Evolutionary conservation across 306 rosid species (phyloP), one percentile per base, ranked within the genome.

Genomic region (Acacia melanoxylon): DNA sequence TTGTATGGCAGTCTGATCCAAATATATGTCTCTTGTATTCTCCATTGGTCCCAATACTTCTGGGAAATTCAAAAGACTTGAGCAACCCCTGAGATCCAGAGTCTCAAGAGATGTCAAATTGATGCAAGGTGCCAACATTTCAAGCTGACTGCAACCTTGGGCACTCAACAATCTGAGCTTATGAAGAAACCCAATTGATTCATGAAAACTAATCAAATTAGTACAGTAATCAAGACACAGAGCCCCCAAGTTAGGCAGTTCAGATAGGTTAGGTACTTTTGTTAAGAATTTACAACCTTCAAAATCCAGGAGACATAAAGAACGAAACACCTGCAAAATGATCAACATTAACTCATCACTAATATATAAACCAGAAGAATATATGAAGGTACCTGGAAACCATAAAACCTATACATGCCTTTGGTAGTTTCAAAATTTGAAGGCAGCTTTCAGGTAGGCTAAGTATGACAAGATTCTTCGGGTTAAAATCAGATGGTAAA

Each of bases 51-150:
- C 73, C 27, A 20, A 37, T 71, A 78, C 48, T 46, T 70, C 25
- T 22, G 86, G 86, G 68, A 83, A 83, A 12, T 0, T 4, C 74
- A 62, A 12, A 37, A 83, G 79, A 40, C 48, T 46, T 59, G 45
- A 4, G 79, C 82, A 77, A 3, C 1, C 4, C 11, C 4, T 4
- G 11, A 83, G 79, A 27, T 4, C 2, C 27, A 83, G 59, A 77
- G 6, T 1, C 17, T 37, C 22, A 5, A 77, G 86, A n/a, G 86
- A 77, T 11, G 27, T 35, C 82, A 83, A 33, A 14, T 9, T 46
- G 27, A 77, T 14, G 56, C n/a, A 4, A 54, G 42, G 22, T 16
- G 6, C 76, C 25, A 46, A 19, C 35, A 25, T 48, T 25, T 16
- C 7, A 1, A 46, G 76, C 16, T 16, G 24, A 13, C 14, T 72